Percentiles rank a stretch among this genome's conserved stretches.
Conservation (phyloP, 1,284 basidiomycete species). For the Megacollybia platyphylla region DNA sequence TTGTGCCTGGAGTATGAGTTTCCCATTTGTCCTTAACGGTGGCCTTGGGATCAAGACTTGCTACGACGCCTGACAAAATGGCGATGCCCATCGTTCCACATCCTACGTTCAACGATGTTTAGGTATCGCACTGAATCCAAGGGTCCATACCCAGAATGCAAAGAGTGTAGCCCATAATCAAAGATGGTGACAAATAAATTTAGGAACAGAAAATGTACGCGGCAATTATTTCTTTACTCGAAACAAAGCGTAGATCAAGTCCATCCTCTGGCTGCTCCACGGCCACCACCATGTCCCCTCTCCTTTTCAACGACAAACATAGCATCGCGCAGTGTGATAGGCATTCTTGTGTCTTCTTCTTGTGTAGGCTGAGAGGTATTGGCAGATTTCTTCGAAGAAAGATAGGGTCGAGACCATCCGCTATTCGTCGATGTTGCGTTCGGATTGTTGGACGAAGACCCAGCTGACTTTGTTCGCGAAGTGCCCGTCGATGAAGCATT, state of each 20-base stretch:
- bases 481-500: constrained; percentile 22
- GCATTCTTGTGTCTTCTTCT: constrained; percentile 41
- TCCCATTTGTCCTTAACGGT: constrained; percentile 47
- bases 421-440: constrained; percentile 16
- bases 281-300: constrained; percentile 64
- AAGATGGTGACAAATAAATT: not conserved
- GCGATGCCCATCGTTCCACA: constrained; percentile 99
- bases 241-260: constrained; percentile 20
- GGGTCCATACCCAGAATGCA: constrained; percentile 37
- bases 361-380: constrained; percentile 11
- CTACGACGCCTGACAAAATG: constrained; percentile 82
- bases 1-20: constrained; percentile 74
- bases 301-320: constrained; percentile 73
- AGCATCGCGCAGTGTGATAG: constrained; percentile 64
- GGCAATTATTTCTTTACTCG: no score
- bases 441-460: constrained; percentile 21
- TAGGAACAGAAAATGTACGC: no score
- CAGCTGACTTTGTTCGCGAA: constrained; percentile 12
- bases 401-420: constrained; percentile 57
- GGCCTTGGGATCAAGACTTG: constrained; percentile 46
- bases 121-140: not conserved
- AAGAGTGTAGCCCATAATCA: constrained; percentile 46
- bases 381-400: constrained; percentile 27
- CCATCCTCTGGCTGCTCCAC: constrained; percentile 62
- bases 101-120: constrained; percentile 33